These are phyloP conservation scores for Sporothrix phasma DNA, from an alignment of 2,329 filamentous ascomycete genomes.

Conservation along the genomic window DNA sequence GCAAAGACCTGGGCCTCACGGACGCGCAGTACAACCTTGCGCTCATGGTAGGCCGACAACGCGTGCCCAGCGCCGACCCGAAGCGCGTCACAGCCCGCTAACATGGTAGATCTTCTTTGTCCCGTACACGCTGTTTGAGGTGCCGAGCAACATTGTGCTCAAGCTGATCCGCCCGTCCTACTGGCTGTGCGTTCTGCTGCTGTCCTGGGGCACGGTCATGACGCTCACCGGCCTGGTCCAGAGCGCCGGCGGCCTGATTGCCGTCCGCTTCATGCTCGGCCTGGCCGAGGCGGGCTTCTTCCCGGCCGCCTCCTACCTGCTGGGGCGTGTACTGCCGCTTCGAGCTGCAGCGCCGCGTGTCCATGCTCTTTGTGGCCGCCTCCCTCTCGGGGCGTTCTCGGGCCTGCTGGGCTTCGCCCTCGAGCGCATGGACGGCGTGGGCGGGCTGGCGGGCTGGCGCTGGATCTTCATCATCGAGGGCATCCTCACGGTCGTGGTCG, in stretches of 20 bases:
- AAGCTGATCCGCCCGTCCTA: conserved; percentile 52
- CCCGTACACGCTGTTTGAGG: conserved; percentile 52
- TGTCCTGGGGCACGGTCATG: conserved; percentile 58
- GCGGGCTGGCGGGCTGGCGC: conserved; percentile 57
- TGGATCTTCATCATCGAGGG: conserved; percentile 9
- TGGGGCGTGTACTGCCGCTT: conserved; percentile 74
- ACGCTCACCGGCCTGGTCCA: conserved; percentile 58
- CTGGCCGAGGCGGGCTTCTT: conserved; percentile 61
- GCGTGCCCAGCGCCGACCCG: no score
- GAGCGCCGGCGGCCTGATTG: conserved; percentile 56
- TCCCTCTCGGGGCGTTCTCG: conserved; percentile 61
- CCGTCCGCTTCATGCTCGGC: conserved; percentile 58
- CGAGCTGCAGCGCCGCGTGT: conserved; percentile 59
- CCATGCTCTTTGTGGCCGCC: conserved; percentile 61
- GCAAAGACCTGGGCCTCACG: conserved; percentile 49
- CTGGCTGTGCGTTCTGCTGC: conserved; percentile 56
- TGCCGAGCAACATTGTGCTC: conserved; percentile 55
- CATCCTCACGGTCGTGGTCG: conserved; percentile 8
- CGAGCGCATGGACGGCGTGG: conserved; percentile 58
- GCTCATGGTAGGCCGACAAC: no score
- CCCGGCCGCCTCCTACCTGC: conserved; percentile 58
- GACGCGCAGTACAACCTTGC: conserved; percentile 61
- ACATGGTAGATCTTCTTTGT: no score
- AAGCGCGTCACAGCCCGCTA: no score
- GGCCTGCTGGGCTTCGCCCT: conserved; percentile 66